phyloP scores from a whole-genome alignment of 129 eudicot genomes.

The Kitagawia praeruptora region DNA sequence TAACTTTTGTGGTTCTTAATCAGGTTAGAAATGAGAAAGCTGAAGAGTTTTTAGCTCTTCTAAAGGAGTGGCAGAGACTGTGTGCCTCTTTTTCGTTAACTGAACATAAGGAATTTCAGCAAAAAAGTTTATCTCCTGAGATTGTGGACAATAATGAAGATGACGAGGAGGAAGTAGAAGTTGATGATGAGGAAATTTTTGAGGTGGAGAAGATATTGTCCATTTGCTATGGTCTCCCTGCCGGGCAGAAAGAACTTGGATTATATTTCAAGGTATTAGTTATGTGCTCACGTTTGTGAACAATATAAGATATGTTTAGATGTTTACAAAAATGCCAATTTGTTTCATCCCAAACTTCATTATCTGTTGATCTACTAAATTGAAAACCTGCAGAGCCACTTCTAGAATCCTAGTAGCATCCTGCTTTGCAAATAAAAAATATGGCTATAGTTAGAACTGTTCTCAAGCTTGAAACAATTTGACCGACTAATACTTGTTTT shows the following conservation, averaged over 20 bases:
- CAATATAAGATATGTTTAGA: no score
- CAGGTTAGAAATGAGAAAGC: conserved; percentile 18
- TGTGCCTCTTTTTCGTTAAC: conserved; percentile 24
- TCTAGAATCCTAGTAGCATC: no score
- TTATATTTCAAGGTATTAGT: conserved; percentile 46
- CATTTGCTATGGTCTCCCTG: conserved; percentile 74
- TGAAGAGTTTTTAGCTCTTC: conserved; percentile 43
- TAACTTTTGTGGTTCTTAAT: background rate
- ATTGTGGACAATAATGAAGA: conserved; percentile 22
- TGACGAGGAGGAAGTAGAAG: background rate
- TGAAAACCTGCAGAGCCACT: no score
- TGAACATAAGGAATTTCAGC: conserved; percentile 18
- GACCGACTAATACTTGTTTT: background rate
- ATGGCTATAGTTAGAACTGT: background rate
- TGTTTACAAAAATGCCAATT: no score
- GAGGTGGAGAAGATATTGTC: conserved; percentile 54
- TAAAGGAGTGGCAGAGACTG: conserved; percentile 68
- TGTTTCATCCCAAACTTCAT: no score
- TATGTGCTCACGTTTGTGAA: no score
- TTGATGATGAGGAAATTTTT: conserved; percentile 35
- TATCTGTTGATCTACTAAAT: no score
- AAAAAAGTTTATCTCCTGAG: background rate
- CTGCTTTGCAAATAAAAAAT: no score
- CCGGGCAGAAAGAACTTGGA: conserved; percentile 17
- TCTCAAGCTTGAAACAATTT: background rate